A percentile compares a stretch with the other conserved stretches of the same genome.
These are phyloP conservation scores for Nelumbo lutea DNA, from an alignment of 164 flowering plant species.

Conservation along the genomic window DNA sequence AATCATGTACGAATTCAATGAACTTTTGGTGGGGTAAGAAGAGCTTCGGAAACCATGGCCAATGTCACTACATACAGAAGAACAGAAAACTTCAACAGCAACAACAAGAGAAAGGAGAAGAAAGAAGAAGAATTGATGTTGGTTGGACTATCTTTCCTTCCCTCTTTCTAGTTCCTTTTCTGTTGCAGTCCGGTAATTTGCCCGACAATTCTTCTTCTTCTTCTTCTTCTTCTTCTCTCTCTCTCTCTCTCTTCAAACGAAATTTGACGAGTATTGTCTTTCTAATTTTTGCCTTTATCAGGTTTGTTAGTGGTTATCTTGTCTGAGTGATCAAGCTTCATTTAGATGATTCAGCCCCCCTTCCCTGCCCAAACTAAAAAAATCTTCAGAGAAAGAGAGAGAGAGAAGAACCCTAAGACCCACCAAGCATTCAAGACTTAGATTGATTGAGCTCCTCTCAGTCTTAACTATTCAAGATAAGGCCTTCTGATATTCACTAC, in stretches of 20 bases:
- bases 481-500: not conserved
- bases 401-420: not conserved
- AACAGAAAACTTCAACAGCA: constrained; percentile 1
- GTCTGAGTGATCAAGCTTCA: constrained; percentile 12
- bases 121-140: not conserved
- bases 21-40: constrained; percentile 28
- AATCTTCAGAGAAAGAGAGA: not conserved
- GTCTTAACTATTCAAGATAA: not conserved
- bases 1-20: constrained; percentile 37
- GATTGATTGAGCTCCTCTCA: not conserved
- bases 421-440: not conserved
- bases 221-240: too few relatives aligned
- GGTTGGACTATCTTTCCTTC: not conserved
- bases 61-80: constrained; percentile 6
- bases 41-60: constrained; percentile 4
- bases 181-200: constrained; percentile 29
- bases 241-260: constrained; percentile 7
- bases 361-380: not conserved
- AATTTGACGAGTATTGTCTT: constrained; percentile 20
- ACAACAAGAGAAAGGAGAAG: constrained; percentile 10
- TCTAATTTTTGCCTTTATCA: constrained; percentile 11
- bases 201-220: constrained; percentile 22
- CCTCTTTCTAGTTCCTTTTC: constrained; percentile 1
- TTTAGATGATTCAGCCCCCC: constrained; percentile 5
- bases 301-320: constrained; percentile 3